Evolutionary conservation across 2,329 filamentous ascomycete species (phyloP).

Genomic region (Diaporthe nobilis): DNA sequence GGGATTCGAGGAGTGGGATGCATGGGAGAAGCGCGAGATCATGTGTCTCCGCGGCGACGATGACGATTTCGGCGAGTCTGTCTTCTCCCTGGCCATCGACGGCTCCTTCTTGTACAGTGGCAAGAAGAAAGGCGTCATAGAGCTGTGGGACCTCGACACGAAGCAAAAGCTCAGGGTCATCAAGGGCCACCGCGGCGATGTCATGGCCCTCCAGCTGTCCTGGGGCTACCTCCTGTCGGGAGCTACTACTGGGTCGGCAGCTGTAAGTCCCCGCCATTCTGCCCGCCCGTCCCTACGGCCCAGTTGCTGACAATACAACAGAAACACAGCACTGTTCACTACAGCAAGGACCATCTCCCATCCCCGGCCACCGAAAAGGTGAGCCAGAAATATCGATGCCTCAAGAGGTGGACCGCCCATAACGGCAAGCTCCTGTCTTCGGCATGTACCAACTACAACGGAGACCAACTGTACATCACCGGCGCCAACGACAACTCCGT

Average conservation of each 20-base stretch:
- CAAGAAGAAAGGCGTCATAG: constrained; percentile 87
- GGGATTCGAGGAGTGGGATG: constrained; percentile 70
- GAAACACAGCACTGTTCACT: constrained; percentile 78
- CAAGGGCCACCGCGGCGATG: constrained; percentile 83
- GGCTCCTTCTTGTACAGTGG: constrained; percentile 95
- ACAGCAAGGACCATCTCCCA: constrained; percentile 67
- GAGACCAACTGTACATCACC: constrained; percentile 89
- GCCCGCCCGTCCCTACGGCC: constrained; percentile 38
- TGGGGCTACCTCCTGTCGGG: constrained; percentile 90
- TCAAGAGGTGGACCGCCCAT: constrained; percentile 71
- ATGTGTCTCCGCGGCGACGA: constrained; percentile 72
- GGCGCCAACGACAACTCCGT: constrained; percentile 94
- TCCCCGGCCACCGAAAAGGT: constrained; percentile 61
- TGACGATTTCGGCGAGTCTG: constrained; percentile 67
- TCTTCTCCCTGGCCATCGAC: constrained; percentile 86
- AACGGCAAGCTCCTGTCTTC: constrained; percentile 90
- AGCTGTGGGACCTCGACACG: constrained; percentile 97
- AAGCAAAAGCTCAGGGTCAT: constrained; percentile 90
- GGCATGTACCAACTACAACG: constrained; percentile 77
- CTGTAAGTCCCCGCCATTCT: constrained; percentile 69
- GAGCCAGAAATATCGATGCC: constrained; percentile 62
- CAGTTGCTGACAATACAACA: constrained; percentile 50
- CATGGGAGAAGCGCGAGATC: constrained; percentile 56
- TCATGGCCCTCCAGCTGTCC: constrained; percentile 88
- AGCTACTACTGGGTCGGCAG: constrained; percentile 88